Evolutionary conservation across 805 yeast species (phyloP), one percentile per base, ranked within the genome.

Genomic region (Kazachstania kunashirensis): DNA sequence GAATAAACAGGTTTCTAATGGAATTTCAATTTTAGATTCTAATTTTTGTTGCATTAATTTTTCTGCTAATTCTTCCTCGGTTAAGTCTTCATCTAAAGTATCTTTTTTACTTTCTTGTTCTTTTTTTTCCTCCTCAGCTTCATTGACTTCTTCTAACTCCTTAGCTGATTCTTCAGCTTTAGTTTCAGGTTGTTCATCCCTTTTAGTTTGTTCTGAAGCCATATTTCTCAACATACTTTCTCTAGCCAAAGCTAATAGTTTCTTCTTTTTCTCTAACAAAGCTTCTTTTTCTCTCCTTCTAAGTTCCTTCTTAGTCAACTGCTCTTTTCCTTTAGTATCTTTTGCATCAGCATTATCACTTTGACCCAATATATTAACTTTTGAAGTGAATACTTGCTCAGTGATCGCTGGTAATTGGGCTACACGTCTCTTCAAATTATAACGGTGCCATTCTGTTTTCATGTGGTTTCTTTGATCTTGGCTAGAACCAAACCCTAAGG

Each of bases 361-460:
- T 3, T 48, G 55, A 33, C 48, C 49, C 8, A 43, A 43, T n/a
- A 46, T 41, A 10, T 55, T 37, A 24, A 81, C 80, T 54, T 84
- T 81, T 46, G 79, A 82, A 15, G 82, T 83, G 59, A 82, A 82
- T 2, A 71, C 61, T 27, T 69, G 71, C 23, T 82, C 76, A 8
- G 75, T 61, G 29, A 86, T 76, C 0, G 94, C 75, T 15, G 94
- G 94, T 43, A 86, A 63, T 32, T 70, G 73, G 0, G 97, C 96
- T 12, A 92, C 97, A 56, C 95, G 71, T 66, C 98, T 77, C 57
- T 92, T 92, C 50, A 92, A 71, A 56, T 92, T 92, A 61, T 92
- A 92, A 52, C 97, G 73, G 61, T 92, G 98, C 98, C 98, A 92
- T 43, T 92, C 98, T 2, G 95, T 75, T 55, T 84, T 84, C 98